Evolutionary conservation across 2,329 filamentous ascomycete genomes (phyloP).

Genomic region (Sporothrix luriei): DNA sequence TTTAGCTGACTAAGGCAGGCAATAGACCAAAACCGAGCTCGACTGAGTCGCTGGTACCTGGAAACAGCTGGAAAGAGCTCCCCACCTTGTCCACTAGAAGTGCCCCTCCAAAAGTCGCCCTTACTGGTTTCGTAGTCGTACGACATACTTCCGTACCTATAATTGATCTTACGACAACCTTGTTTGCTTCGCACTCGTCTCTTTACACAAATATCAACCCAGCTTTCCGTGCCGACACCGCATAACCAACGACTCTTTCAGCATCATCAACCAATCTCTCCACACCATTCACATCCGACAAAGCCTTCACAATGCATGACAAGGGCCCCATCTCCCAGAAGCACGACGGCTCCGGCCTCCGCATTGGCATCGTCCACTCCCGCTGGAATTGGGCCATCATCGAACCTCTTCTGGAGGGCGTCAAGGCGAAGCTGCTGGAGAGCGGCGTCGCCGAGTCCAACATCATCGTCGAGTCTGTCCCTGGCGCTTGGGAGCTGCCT

Average conservation of each 20-base stretch:
- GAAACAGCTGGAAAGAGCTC: constrained; percentile 26
- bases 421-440: constrained; percentile 73
- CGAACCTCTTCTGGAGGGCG: constrained; percentile 77
- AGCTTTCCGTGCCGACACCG: not conserved
- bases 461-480: constrained; percentile 86
- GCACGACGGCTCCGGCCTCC: constrained; percentile 71
- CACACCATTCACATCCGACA: not conserved
- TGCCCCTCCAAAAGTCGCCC: constrained; percentile 21
- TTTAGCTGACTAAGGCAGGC: constrained; percentile 17
- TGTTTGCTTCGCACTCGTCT: not conserved
- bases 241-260: not conserved
- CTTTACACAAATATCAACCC: too few species aligned
- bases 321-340: constrained; percentile 61
- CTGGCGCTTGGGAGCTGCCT: constrained; percentile 92
- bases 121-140: not conserved
- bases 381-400: constrained; percentile 94
- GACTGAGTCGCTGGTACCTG: constrained; percentile 7
- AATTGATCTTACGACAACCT: not conserved
- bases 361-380: constrained; percentile 93
- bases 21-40: constrained; percentile 1
- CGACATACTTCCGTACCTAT: not conserved
- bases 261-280: not conserved
- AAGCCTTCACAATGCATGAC: constrained; percentile 47
- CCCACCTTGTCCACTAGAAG: not conserved
- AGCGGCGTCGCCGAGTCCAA: constrained; percentile 85